phyloP scores from a whole-genome alignment of 495 filamentous ascomycete genomes.

The Xylaria telfairii region DNA sequence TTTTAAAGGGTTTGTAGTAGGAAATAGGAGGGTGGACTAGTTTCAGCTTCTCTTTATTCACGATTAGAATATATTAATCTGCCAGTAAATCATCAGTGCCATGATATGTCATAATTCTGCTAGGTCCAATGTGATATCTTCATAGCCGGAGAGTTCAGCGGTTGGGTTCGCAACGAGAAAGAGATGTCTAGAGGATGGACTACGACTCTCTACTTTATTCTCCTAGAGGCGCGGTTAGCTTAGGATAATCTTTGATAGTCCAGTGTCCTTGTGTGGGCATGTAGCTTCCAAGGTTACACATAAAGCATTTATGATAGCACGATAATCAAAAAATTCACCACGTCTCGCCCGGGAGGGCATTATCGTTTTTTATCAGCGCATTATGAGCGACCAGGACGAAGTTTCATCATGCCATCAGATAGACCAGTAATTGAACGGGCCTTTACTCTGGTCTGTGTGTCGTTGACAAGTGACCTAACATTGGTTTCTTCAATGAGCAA shows the following conservation, averaged over 20 bases:
- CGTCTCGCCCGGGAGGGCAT: no score
- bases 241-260: not conserved
- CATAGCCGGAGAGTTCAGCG: not conserved
- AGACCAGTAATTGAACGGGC: not conserved
- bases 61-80: not conserved
- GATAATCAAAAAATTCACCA: no score
- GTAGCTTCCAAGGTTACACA: not conserved
- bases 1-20: not conserved
- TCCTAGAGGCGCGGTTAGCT: not conserved
- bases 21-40: not conserved
- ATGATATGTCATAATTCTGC: conserved; percentile 2
- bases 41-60: conserved; percentile 13
- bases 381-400: not conserved
- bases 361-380: not conserved
- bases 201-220: not conserved
- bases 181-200: not conserved
- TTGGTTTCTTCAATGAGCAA: no score
- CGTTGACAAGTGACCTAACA: no score
- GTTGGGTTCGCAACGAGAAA: not conserved
- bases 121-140: not conserved
- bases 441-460: no score
- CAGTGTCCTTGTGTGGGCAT: not conserved
- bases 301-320: not conserved
- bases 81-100: no score
- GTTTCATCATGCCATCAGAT: not conserved